Conservation (phyloP, 2,329 filamentous ascomycete species). For the Teratosphaeria epicoccoides region DNA sequence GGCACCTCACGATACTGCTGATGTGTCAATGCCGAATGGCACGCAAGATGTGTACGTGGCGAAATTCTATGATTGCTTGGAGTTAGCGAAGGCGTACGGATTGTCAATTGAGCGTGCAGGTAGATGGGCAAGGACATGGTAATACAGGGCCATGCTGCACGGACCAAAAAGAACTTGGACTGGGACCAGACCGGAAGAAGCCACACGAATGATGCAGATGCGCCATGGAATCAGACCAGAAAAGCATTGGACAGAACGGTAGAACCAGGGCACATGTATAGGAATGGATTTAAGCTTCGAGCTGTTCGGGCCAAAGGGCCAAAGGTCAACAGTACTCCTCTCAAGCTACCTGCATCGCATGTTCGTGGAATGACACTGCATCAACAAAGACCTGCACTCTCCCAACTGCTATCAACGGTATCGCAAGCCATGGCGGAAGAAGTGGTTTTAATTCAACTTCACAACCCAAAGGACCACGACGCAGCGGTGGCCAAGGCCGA, state of each 20-base stretch:
- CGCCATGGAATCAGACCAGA: neutral
- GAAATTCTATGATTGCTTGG: neutral
- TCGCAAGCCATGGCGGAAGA: neutral
- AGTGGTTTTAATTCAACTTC: conserved; percentile 7
- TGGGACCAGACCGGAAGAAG: too few species aligned
- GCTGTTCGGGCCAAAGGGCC: neutral
- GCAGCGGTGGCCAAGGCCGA: conserved; percentile 9
- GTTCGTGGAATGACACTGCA: too few species aligned
- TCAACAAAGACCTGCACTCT: neutral
- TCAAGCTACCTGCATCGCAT: too few species aligned
- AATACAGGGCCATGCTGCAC: neutral
- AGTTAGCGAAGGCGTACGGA: neutral
- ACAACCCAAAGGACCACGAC: conserved; percentile 10
- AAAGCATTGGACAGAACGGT: neutral
- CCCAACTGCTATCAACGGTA: neutral
- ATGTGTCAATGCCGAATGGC: neutral
- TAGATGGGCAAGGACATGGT: neutral
- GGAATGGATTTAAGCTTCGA: neutral
- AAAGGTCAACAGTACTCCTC: too few species aligned
- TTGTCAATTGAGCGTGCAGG: neutral
- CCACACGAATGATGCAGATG: too few species aligned
- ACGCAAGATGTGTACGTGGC: neutral
- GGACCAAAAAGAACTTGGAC: too few species aligned
- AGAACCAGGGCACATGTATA: neutral
- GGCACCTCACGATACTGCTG: neutral